Base-by-base conservation (phyloP, 306 rosid species). In the Fragaria ananassa region DNA sequence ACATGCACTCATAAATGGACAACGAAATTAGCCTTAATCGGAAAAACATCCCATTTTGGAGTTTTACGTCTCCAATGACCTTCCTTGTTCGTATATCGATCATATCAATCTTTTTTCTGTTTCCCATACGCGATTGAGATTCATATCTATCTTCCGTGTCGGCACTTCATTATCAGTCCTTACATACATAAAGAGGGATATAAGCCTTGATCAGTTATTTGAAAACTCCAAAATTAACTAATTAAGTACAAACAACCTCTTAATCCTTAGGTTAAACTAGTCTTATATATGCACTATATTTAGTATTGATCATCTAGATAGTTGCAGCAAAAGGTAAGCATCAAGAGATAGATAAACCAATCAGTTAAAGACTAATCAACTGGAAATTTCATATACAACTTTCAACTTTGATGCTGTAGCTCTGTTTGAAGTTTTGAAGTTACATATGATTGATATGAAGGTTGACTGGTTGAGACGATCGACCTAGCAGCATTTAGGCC, bases 1-100 rank as follows among this genome's bases (percentile, higher is more conserved):
- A 64, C 70, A 64, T 64, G 70, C 46, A 64, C 25, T 35, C 70
- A 64, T 64, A 64, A 37, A 14, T 37, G 70, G 47, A 64, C 45
- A 64, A 18, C 12, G 70, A 64, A 64, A 64, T 41, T 9, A 64
- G 46, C 47, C 46, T 35, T 19, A 64, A 64, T 35, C 45, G 70
- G 70, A 35, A 64, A 18, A 9, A 64, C 70, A 64, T 64, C 70
- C 46, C 70, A 19, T 37, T 42, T 18, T 64, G 70, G 13, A 37
- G 2, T 1, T 64, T 63, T 17, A 35, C 70, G 29, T 35, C 45
- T 64, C 21, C 27, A 64, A 37, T 35, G 27, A 35, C 70, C 70
- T 34, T 34, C 69, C 69, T 64, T 37, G 45, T 64, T 35, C 1
- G n/a, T 9, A 6, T 54, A 54, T 54, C 27, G 27, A 27, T 27